phyloP scores from a whole-genome alignment of 495 filamentous ascomycete species.

The Penicillium mononematosum region DNA sequence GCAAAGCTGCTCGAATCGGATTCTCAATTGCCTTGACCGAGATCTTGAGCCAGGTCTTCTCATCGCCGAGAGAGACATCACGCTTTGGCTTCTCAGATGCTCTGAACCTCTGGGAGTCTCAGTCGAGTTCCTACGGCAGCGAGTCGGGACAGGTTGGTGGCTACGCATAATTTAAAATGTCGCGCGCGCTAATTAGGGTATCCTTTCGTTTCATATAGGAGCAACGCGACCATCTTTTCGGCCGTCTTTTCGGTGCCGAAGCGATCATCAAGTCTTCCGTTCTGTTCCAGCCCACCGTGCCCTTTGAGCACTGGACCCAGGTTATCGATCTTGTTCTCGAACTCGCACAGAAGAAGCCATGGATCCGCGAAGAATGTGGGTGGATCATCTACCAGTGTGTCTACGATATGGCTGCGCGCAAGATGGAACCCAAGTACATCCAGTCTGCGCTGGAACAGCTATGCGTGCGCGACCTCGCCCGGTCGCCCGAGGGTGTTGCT shows the following conservation, averaged over 20 bases:
- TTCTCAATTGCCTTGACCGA: slow-evolving; percentile 89
- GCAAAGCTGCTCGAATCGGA: slow-evolving; percentile 86
- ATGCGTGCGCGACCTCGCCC: slow-evolving; percentile 59
- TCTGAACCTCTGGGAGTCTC: slow-evolving; percentile 64
- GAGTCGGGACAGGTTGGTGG: slow-evolving; percentile 58
- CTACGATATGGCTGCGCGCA: slow-evolving; percentile 39
- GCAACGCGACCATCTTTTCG: slow-evolving; percentile 79
- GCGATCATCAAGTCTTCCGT: slow-evolving; percentile 78
- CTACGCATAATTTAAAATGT: background rate
- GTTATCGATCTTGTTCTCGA: slow-evolving; percentile 55
- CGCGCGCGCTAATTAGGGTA: slow-evolving; percentile 17
- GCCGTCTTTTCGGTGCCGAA: slow-evolving; percentile 81
- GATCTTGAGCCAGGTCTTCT: slow-evolving; percentile 61
- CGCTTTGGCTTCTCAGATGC: slow-evolving; percentile 50
- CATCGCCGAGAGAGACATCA: slow-evolving; percentile 22
- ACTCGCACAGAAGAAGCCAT: slow-evolving; percentile 66
- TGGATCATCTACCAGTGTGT: slow-evolving; percentile 60
- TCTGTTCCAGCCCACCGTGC: slow-evolving; percentile 54
- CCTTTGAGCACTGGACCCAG: slow-evolving; percentile 56
- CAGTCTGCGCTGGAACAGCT: slow-evolving; percentile 62
- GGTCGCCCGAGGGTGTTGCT: slow-evolving; percentile 82
- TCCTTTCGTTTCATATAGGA: slow-evolving; percentile 53
- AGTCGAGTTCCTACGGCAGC: slow-evolving; percentile 63
- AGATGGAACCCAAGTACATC: slow-evolving; percentile 46
- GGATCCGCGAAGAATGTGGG: slow-evolving; percentile 86